Base-by-base conservation (phyloP, 2,329 filamentous ascomycete genomes). In the Aspergillus aculeatus region DNA sequence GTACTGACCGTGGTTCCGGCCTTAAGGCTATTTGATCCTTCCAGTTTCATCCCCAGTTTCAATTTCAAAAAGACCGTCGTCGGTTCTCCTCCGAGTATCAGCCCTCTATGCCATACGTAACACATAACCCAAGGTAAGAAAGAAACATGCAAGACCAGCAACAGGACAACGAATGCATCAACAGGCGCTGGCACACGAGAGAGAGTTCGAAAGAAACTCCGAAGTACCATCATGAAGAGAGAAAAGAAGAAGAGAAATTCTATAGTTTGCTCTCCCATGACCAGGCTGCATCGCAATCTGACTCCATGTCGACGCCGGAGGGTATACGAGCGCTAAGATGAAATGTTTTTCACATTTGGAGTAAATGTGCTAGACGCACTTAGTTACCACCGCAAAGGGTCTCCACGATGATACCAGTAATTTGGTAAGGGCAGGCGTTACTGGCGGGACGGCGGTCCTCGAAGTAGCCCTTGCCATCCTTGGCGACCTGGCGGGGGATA, bases 381-480 rank as follows among this genome's bases (percentile, higher is more conserved):
- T 77, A 78, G 56, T 72, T 66, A 64, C 75, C 74, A 73, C 76
- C 76, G 66, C 76, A 78, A 64, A 75, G 71, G 68, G 89, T 91
- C 79, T 92, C 89, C 76, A 91, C 89, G 64, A 93, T 87, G 72
- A 92, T 90, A 78, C 88, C 89, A 64, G 90, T 88, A 72, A 88
- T 91, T 79, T 92, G 90, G 81, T 96, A 95, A 62, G 91, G 91
- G 78, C 93, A 90, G 65, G 87, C 91, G 78, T 95, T 96, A 73
- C 90, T 94, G 58, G 92, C 92, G 59, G 89, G 89, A 65, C 89
- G 86, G 74, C 89, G 85, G 67, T 92, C 89, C 79, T 97, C 92
- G 68, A 97, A 96, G 86, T 97, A 97, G 66, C 93, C 93, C 82
- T 90, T 95, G 78, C 92, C 92, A 79, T 96, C 91, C 75, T 90